Evolutionary conservation across 305 asterid species (phyloP).

Genomic region (Solanum aculeatissimum): DNA sequence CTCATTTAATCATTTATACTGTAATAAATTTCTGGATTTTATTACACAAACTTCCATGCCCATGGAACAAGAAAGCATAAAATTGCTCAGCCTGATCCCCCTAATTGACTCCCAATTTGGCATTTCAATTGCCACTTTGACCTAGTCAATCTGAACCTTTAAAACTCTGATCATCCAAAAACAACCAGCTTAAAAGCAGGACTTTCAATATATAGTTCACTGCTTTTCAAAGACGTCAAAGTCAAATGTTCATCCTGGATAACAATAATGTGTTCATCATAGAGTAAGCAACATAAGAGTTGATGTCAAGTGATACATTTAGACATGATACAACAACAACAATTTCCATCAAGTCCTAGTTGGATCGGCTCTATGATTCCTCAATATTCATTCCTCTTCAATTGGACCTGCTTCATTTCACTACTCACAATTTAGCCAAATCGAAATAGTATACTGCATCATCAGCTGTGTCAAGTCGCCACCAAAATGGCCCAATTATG

Average conservation of each 20-base stretch:
- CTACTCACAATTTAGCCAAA: not conserved
- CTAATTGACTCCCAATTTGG: not conserved
- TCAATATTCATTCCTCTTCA: not conserved
- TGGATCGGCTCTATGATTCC: not conserved
- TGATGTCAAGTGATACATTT: not conserved
- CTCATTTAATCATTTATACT: not conserved
- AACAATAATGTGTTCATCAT: not conserved
- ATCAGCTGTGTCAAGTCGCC: not conserved
- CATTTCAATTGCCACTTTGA: not conserved
- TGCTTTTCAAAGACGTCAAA: not conserved
- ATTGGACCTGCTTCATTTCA: not conserved
- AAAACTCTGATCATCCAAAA: not conserved
- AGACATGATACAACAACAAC: not conserved
- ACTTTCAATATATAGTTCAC: not conserved
- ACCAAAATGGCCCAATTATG: not conserved
- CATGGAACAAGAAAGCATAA: not conserved
- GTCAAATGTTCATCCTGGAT: not conserved
- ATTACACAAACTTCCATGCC: not conserved
- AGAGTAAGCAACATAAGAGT: not conserved
- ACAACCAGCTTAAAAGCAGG: not conserved
- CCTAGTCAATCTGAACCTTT: not conserved
- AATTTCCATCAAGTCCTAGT: not conserved
- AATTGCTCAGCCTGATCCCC: not conserved
- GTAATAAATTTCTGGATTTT: not conserved
- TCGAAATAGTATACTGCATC: not conserved